phyloP scores from a whole-genome alignment of 2,329 filamentous ascomycete genomes.

The Erysiphe pulchra region DNA sequence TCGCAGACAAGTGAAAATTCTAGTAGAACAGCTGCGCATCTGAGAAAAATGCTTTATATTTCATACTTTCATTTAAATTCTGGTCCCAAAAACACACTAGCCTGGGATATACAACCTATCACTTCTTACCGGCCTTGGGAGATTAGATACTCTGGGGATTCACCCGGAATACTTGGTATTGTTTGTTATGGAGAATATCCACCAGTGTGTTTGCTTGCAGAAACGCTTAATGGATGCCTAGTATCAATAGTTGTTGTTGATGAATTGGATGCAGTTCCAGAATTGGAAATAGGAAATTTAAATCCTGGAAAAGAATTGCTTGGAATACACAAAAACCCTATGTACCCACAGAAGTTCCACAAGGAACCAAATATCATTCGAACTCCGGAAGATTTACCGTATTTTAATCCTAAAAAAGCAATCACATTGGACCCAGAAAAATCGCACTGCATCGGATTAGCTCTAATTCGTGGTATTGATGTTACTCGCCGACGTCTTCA shows the following conservation, averaged over 20 bases:
- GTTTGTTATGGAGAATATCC: conserved; percentile 41
- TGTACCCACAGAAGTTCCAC: not conserved
- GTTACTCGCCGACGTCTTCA: conserved; percentile 26
- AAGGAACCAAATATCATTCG: conserved; percentile 11
- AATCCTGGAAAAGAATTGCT: conserved; percentile 1
- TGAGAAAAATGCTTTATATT: conserved; percentile 52
- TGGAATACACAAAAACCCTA: conserved; percentile 2
- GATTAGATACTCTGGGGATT: conserved; percentile 28
- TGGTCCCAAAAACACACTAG: conserved; percentile 4
- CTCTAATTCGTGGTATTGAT: conserved; percentile 46
- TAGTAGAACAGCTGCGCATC: conserved; percentile 34
- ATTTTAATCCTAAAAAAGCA: conserved; percentile 28
- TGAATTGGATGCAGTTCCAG: conserved; percentile 22
- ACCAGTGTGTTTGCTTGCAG: conserved; percentile 28
- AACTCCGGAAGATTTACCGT: conserved; percentile 30
- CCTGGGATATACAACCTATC: conserved; percentile 28
- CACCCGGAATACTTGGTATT: conserved; percentile 33
- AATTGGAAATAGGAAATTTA: not conserved
- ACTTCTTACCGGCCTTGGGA: conserved; percentile 31
- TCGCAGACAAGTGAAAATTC: conserved; percentile 30
- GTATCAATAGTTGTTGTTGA: conserved; percentile 39
- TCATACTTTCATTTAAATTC: conserved; percentile 42
- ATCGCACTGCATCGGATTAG: conserved; percentile 35
- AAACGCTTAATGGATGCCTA: conserved; percentile 44
- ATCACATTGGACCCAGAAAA: conserved; percentile 30